phyloP scores from a whole-genome alignment of 371 early-diverging fungal species.

The Apophysomyces elegans region DNA sequence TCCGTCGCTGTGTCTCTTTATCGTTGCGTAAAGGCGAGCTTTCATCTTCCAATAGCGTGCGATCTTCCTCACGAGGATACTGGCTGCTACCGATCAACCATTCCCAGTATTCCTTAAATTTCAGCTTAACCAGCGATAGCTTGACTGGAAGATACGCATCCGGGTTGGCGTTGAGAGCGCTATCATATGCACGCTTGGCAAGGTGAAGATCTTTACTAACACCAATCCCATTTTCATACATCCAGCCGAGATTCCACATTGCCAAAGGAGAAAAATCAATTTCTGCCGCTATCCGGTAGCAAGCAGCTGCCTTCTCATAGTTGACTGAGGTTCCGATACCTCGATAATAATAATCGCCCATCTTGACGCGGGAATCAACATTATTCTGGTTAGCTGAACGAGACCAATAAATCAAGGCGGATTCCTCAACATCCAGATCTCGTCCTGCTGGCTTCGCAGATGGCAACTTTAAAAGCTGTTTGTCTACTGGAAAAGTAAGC shows the following conservation, averaged over 20 bases:
- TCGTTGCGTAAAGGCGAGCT: conserved; percentile 8
- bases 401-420: conserved; percentile 89
- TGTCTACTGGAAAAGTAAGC: not conserved
- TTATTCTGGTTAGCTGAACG: conserved; percentile 95
- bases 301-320: conserved; percentile 80
- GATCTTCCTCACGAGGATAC: conserved; percentile 32
- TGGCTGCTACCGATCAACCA: conserved; percentile 62
- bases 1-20: conserved; percentile 25
- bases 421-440: conserved; percentile 32
- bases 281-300: conserved; percentile 91
- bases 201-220: conserved; percentile 88
- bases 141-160: conserved; percentile 83
- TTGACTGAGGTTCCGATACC: conserved; percentile 81
- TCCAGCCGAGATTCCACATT: conserved; percentile 97
- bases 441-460: conserved; percentile 7
- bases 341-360: conserved; percentile 92
- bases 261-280: conserved; percentile 80
- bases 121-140: conserved; percentile 76
- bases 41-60: conserved; percentile 9
- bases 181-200: conserved; percentile 93
- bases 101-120: conserved; percentile 70
- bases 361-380: conserved; percentile 86
- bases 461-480: conserved; percentile 27
- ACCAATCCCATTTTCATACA: conserved; percentile 95
- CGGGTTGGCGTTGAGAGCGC: conserved; percentile 72